Evolutionary conservation across 83 land plant genomes (phyloP).

Genomic region (Diphasiastrum complanatum): DNA sequence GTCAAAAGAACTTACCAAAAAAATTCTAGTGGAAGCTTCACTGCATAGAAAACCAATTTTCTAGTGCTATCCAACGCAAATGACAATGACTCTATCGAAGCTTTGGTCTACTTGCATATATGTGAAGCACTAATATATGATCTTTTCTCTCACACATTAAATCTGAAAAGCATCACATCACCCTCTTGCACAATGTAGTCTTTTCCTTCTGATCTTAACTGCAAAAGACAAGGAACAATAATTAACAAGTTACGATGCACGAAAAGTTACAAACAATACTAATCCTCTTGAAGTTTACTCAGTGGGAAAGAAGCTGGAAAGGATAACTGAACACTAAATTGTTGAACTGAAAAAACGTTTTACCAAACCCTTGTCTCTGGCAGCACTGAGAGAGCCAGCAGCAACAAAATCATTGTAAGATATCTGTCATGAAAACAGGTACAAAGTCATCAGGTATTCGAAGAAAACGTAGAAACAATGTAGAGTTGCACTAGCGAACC

Average conservation of each 20-base stretch:
- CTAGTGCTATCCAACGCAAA: too few relatives aligned
- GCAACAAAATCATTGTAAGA: slow-evolving; percentile 85
- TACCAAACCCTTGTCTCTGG: slow-evolving; percentile 94
- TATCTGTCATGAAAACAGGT: slow-evolving; percentile 37
- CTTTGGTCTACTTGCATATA: too few relatives aligned
- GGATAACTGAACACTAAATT: not conserved
- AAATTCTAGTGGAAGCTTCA: too few relatives aligned
- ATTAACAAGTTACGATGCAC: not conserved
- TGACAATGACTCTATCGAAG: too few relatives aligned
- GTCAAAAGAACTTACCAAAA: too few relatives aligned
- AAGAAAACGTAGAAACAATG: not conserved
- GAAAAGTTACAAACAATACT: slow-evolving; percentile 1
- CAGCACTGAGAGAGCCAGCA: slow-evolving; percentile 79
- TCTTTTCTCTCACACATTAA: slow-evolving; percentile 71
- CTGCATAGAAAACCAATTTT: too few relatives aligned
- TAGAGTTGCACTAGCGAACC: not conserved
- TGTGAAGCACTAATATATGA: too few relatives aligned
- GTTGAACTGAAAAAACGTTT: slow-evolving; percentile 20
- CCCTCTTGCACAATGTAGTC: slow-evolving; percentile 95
- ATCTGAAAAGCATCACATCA: slow-evolving; percentile 94
- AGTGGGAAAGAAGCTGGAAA: not conserved
- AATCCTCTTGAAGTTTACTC: not conserved
- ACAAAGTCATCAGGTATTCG: not conserved
- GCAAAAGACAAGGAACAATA: slow-evolving; percentile 16
- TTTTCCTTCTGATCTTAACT: slow-evolving; percentile 92